These are phyloP conservation scores for Saccharomycopsis amapae DNA, from an alignment of 805 yeast genomes.

Conservation along the genomic window DNA sequence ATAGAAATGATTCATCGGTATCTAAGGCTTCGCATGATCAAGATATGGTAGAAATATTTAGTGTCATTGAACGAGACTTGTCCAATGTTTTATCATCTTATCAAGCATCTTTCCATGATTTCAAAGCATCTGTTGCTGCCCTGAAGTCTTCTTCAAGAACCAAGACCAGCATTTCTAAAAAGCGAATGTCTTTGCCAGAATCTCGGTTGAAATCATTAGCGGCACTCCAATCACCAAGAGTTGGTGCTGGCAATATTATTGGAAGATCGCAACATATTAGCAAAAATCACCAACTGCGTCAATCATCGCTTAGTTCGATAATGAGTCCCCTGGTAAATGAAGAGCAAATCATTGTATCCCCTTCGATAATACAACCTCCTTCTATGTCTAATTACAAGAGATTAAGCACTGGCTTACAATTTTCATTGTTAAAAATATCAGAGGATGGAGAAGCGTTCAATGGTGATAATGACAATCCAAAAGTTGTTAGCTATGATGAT, in stretches of 20 bases:
- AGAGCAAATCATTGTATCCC: background rate
- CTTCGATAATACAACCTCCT: conserved; percentile 8
- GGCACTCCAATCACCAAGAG: too few relatives aligned
- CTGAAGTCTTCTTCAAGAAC: too few relatives aligned
- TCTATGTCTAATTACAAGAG: conserved; percentile 23
- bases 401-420: conserved; percentile 26
- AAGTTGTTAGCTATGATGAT: conserved; percentile 24
- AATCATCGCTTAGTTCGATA: conserved; percentile 1
- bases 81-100: too few relatives aligned
- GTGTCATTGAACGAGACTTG: too few relatives aligned
- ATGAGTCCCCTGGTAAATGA: background rate
- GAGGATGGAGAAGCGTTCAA: conserved; percentile 20
- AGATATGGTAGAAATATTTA: too few relatives aligned
- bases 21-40: too few relatives aligned
- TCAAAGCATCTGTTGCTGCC: too few relatives aligned
- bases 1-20: too few relatives aligned
- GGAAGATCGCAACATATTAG: background rate
- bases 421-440: conserved; percentile 27
- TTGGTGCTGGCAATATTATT: background rate
- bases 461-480: background rate
- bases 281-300: background rate
- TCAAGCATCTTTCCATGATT: too few relatives aligned
- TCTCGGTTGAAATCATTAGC: background rate
- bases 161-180: too few relatives aligned
- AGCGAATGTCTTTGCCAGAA: background rate